These are phyloP conservation scores for Candida krabiensis DNA, from an alignment of 805 yeast species.

Conservation along the genomic window DNA sequence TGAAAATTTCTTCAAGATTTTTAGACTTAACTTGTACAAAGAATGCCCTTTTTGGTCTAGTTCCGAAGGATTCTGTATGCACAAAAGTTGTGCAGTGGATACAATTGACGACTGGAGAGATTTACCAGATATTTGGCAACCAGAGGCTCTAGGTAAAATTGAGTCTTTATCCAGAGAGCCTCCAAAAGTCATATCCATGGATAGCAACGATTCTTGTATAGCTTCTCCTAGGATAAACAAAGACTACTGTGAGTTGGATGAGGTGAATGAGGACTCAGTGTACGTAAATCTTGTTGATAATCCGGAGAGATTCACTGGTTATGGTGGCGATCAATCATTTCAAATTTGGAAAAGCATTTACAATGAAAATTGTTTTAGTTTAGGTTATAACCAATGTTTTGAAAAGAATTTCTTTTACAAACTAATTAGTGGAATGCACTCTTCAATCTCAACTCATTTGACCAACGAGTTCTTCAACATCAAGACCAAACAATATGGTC, in stretches of 20 bases:
- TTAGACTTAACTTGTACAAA: conserved; percentile 77
- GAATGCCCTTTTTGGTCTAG: conserved; percentile 87
- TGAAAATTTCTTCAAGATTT: conserved; percentile 84
- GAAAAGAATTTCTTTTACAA: conserved; percentile 90
- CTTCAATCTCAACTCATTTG: conserved; percentile 90
- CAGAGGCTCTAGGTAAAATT: conserved; percentile 63
- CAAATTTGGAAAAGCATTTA: conserved; percentile 94
- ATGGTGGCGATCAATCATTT: conserved; percentile 87
- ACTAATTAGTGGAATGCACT: conserved; percentile 89
- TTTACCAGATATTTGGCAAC: conserved; percentile 71
- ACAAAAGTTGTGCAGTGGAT: conserved; percentile 88
- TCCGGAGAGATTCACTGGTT: conserved; percentile 96
- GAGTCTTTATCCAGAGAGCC: conserved; percentile 30
- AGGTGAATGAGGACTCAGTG: conserved; percentile 65
- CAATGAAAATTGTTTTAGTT: conserved; percentile 78
- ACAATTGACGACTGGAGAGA: conserved; percentile 71
- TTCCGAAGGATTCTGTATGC: conserved; percentile 76
- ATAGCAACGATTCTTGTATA: conserved; percentile 26
- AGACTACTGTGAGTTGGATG: conserved; percentile 71
- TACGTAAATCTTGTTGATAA: conserved; percentile 84
- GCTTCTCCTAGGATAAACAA: conserved; percentile 20
- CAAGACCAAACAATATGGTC: conserved; percentile 77
- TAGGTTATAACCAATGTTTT: conserved; percentile 54
- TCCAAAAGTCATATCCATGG: conserved; percentile 36
- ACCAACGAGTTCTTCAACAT: conserved; percentile 76